Percentiles rank a stretch among this genome's conserved stretches.
These are phyloP conservation scores for Globisporangium yorkense DNA, from an alignment of 352 stramenopile species.

Conservation along the genomic window DNA sequence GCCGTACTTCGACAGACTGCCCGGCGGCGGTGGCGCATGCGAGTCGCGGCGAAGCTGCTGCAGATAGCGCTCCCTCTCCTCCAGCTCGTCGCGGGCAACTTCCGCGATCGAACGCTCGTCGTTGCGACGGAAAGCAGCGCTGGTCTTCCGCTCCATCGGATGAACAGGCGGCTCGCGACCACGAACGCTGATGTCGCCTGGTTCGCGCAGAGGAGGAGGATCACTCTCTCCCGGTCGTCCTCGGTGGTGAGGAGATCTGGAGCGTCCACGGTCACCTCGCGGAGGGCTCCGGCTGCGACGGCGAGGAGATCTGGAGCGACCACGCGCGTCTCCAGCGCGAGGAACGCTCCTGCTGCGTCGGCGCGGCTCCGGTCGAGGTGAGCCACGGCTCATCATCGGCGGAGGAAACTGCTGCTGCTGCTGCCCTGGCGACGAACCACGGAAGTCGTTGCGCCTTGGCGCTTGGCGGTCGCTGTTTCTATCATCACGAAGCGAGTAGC, in stretches of 20 bases:
- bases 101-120: slow-evolving; percentile 49
- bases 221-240: slow-evolving; percentile 2
- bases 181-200: slow-evolving; percentile 15
- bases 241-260: not conserved
- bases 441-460: not conserved
- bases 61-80: slow-evolving; percentile 33
- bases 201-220: not conserved
- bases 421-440: not conserved
- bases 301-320: slow-evolving; percentile 6
- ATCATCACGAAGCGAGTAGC: slow-evolving; percentile 12
- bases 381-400: not conserved
- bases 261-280: not conserved
- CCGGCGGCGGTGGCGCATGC: not conserved
- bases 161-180: slow-evolving; percentile 15
- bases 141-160: slow-evolving; percentile 16
- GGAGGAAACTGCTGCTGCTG: not conserved
- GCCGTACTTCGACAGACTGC: slow-evolving; percentile 26
- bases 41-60: slow-evolving; percentile 27
- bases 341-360: slow-evolving; percentile 10
- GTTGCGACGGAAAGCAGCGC: slow-evolving; percentile 15
- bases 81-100: slow-evolving; percentile 39
- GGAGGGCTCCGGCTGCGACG: not conserved
- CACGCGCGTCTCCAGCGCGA: slow-evolving; percentile 3
- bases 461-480: slow-evolving; percentile 10
- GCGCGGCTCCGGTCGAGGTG: not conserved